These are phyloP conservation scores for Phoenix roebelenii DNA, from an alignment of 176 grass and related monocot genomes.

Conservation along the genomic window DNA sequence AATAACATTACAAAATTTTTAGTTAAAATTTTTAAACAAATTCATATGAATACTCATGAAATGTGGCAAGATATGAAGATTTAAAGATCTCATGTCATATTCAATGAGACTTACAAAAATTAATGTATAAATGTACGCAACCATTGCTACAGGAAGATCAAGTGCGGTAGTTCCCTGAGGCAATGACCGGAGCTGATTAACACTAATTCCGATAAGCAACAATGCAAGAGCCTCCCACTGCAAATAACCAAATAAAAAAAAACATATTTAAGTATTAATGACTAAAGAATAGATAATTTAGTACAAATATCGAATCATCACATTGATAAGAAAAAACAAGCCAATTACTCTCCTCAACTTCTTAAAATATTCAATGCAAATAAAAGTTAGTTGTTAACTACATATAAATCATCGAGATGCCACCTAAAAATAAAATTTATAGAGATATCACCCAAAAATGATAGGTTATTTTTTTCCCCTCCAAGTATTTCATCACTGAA, in stretches of 20 bases:
- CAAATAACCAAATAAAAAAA: conserved; percentile 4
- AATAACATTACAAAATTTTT: too few relatives aligned
- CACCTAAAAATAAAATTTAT: too few relatives aligned
- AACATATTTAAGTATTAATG: conserved; percentile 13
- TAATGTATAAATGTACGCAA: conserved; percentile 81
- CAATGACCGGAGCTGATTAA: conserved; percentile 85
- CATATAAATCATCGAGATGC: too few relatives aligned
- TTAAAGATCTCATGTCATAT: background rate
- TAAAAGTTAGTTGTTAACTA: too few relatives aligned
- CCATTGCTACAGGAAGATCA: conserved; percentile 76
- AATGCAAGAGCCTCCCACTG: conserved; percentile 98
- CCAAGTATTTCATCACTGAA: background rate
- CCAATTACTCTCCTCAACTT: too few relatives aligned
- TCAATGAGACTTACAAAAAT: conserved; percentile 66
- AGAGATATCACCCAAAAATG: too few relatives aligned
- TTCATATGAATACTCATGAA: too few relatives aligned
- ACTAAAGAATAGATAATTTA: background rate
- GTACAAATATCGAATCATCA: too few relatives aligned
- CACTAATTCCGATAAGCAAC: conserved; percentile 91
- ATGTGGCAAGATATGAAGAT: too few relatives aligned
- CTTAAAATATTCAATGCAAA: too few relatives aligned
- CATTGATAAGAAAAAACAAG: too few relatives aligned
- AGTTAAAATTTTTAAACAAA: too few relatives aligned
- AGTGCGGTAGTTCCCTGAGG: conserved; percentile 75
- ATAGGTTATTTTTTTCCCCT: background rate